A percentile compares a stretch with the other conserved stretches of the same genome.
Evolutionary conservation across 1,284 basidiomycete genomes (phyloP).

Genomic region (Thecaphora thlaspeos): DNA sequence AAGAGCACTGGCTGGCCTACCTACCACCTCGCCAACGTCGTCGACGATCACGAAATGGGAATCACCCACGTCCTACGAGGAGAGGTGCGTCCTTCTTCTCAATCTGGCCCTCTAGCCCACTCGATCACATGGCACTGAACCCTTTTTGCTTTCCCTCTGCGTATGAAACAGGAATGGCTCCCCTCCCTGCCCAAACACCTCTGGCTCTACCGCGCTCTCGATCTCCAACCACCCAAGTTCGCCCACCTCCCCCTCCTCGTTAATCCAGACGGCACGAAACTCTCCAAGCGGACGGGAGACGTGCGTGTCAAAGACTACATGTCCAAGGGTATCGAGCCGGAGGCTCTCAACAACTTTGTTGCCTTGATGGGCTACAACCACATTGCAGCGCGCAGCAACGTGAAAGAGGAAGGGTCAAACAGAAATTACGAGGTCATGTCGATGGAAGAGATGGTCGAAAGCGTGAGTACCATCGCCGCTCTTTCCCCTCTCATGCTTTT

Average conservation of each 20-base stretch:
- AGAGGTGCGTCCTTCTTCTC: conserved; percentile 60
- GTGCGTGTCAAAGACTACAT: conserved; percentile 83
- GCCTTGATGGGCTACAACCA: conserved; percentile 84
- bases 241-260: conserved; percentile 88
- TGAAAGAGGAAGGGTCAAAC: conserved; percentile 7
- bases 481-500: too few species aligned
- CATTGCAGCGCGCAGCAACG: conserved; percentile 1
- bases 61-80: conserved; percentile 94
- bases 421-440: conserved; percentile 37
- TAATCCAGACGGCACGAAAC: conserved; percentile 87
- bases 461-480: conserved; percentile 1
- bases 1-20: conserved; percentile 93
- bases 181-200: conserved; percentile 91
- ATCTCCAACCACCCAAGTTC: conserved; percentile 73
- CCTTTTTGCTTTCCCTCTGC: neutral
- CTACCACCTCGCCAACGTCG: conserved; percentile 92
- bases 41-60: conserved; percentile 93
- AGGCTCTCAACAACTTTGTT: conserved; percentile 87
- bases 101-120: too few species aligned
- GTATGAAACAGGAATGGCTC: conserved; percentile 79
- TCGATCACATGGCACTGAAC: too few species aligned
- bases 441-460: conserved; percentile 36
- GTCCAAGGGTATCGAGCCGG: conserved; percentile 82
- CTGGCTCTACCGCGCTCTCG: conserved; percentile 79
- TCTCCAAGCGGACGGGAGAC: conserved; percentile 90